Percentiles rank a stretch among this genome's conserved stretches.
Conservation (phyloP, 805 yeast species). For the Debaryomyces tyrocola region DNA sequence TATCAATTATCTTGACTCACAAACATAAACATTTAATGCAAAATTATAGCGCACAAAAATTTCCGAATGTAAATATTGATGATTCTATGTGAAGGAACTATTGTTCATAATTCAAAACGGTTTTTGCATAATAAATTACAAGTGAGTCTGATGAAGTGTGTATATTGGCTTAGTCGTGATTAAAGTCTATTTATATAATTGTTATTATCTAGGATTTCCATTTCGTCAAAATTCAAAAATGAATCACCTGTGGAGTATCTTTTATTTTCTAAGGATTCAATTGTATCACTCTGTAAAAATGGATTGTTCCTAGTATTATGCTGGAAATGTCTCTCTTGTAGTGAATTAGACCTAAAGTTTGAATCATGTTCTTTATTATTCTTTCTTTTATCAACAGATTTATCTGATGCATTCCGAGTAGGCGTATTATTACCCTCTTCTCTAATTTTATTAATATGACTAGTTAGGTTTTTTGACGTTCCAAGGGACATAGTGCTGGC, state of each 20-base stretch:
- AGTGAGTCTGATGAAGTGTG: no score
- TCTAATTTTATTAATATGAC: not conserved
- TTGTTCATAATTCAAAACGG: no score
- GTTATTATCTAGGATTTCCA: slow-evolving; percentile 17
- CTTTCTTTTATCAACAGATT: not conserved
- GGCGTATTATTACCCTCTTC: not conserved
- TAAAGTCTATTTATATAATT: slow-evolving; percentile 9
- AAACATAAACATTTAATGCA: not conserved
- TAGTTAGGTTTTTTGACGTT: not conserved
- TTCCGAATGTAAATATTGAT: no score
- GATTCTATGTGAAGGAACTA: no score
- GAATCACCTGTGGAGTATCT: slow-evolving; percentile 7
- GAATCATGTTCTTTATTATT: not conserved
- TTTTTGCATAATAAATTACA: no score
- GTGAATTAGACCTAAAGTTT: not conserved
- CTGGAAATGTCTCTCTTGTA: slow-evolving; percentile 1
- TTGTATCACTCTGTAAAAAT: slow-evolving; percentile 1
- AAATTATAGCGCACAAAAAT: not conserved
- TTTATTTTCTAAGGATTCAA: not conserved
- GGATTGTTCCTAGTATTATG: slow-evolving; percentile 7
- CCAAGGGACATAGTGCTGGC: not conserved
- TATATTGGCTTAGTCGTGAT: not conserved
- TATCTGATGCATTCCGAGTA: not conserved
- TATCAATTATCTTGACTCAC: no score
- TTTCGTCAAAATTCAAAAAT: slow-evolving; percentile 23